Evolutionary conservation across 305 asterid genomes (phyloP).

Genomic region (Striga hermonthica): DNA sequence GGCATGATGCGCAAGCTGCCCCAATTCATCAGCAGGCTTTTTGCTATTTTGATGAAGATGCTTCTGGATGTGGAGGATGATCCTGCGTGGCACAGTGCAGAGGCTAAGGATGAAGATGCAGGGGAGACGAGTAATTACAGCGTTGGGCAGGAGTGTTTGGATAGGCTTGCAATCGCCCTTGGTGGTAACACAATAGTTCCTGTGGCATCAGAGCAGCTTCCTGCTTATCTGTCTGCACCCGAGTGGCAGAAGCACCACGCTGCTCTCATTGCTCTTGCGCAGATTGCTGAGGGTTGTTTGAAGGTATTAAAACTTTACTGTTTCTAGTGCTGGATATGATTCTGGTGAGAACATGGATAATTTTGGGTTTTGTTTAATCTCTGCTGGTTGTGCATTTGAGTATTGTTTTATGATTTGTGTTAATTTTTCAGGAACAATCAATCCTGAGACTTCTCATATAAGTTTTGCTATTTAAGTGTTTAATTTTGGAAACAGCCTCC

Average conservation of each 20-base stretch:
- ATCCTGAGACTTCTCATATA: background rate
- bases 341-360: background rate
- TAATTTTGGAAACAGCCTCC: too few relatives aligned
- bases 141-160: conserved; percentile 92
- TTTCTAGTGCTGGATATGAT: background rate
- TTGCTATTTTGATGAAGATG: conserved; percentile 76
- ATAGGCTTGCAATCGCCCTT: conserved; percentile 76
- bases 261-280: conserved; percentile 87
- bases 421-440: background rate
- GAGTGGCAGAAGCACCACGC: conserved; percentile 97
- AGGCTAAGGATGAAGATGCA: conserved; percentile 83
- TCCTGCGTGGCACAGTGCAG: conserved; percentile 87
- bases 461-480: background rate
- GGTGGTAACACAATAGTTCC: conserved; percentile 91
- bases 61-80: conserved; percentile 80
- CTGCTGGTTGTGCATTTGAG: background rate
- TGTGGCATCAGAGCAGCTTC: conserved; percentile 81
- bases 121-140: conserved; percentile 82
- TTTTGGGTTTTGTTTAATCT: background rate
- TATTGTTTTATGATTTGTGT: background rate
- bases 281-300: conserved; percentile 83
- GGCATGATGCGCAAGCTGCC: conserved; percentile 97
- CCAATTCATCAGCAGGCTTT: conserved; percentile 71
- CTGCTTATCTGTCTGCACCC: conserved; percentile 62
- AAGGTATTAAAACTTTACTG: background rate